A percentile compares a stretch with the other conserved stretches of the same genome.
Conservation (phyloP, 306 rosid genomes). For the Lablab purpureus region DNA sequence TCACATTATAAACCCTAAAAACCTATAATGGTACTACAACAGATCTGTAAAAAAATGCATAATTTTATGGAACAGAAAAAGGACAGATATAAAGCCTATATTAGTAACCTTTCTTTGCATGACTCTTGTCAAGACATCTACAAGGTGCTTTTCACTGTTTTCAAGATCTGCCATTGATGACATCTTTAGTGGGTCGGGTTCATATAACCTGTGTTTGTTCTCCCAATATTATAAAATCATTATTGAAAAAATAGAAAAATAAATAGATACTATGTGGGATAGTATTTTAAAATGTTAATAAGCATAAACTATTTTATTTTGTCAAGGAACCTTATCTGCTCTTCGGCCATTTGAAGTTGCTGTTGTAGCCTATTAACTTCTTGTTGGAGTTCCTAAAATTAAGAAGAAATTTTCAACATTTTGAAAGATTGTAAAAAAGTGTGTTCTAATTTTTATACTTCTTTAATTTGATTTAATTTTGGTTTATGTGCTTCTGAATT, state of each 20-base stretch:
- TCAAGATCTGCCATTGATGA: conserved; percentile 73
- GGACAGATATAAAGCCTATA: not conserved
- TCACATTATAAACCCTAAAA: no score
- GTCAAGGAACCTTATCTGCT: conserved; percentile 70
- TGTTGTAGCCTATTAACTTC: conserved; percentile 74
- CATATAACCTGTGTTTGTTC: conserved; percentile 58
- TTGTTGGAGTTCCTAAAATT: conserved; percentile 72
- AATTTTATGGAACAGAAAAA: not conserved
- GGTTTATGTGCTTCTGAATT: no score
- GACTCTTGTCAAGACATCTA: conserved; percentile 71
- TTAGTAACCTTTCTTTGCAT: conserved; percentile 77
- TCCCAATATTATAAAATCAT: conserved; percentile 16
- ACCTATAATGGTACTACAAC: no score
- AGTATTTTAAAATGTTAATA: not conserved
- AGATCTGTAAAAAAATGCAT: not conserved
- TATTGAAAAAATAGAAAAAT: not conserved
- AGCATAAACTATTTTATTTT: not conserved
- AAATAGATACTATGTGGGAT: not conserved
- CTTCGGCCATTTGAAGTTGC: conserved; percentile 81
- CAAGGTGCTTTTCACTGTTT: conserved; percentile 64
- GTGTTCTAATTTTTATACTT: no score
- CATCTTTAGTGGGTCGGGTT: conserved; percentile 74
- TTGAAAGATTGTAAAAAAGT: not conserved
- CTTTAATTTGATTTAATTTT: no score
- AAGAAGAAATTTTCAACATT: not conserved